A percentile compares a stretch with the other conserved stretches of the same genome.
Evolutionary conservation across 805 yeast genomes (phyloP).

Genomic region (Wickerhamomyces pijperi): DNA sequence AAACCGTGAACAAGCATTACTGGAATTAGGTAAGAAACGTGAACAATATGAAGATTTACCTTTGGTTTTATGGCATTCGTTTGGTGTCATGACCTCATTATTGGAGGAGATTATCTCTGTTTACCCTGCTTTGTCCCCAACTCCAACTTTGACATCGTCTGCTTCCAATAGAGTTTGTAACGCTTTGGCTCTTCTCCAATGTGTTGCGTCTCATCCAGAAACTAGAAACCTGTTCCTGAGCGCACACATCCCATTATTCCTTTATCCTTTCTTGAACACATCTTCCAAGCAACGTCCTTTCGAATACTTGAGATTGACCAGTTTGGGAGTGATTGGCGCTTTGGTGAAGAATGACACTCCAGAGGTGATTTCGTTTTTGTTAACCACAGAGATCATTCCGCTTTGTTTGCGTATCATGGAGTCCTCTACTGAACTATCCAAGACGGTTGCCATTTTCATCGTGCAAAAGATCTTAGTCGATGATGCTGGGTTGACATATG

Average conservation of each 20-base stretch:
- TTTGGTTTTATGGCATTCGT: conserved; percentile 86
- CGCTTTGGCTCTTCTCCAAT: conserved; percentile 87
- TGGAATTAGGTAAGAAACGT: conserved; percentile 87
- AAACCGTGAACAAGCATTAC: conserved; percentile 82
- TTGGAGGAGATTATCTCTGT: conserved; percentile 84
- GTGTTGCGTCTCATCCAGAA: conserved; percentile 92
- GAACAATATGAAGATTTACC: conserved; percentile 94
- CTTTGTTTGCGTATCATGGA: conserved; percentile 92
- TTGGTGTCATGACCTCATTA: conserved; percentile 90
- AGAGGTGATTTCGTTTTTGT: conserved; percentile 81
- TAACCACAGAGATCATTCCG: conserved; percentile 96
- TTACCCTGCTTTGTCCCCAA: conserved; percentile 77
- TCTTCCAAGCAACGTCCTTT: conserved; percentile 86
- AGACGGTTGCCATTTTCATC: conserved; percentile 94
- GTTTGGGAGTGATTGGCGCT: conserved; percentile 95
- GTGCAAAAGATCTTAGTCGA: conserved; percentile 87
- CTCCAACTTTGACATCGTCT: conserved; percentile 69
- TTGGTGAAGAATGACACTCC: conserved; percentile 92
- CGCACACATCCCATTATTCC: conserved; percentile 85
- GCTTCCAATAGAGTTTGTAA: conserved; percentile 90
- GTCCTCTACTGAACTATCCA: conserved; percentile 82
- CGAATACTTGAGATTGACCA: conserved; percentile 85
- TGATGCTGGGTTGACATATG: conserved; percentile 82
- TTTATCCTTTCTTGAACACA: conserved; percentile 90
- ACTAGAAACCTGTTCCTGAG: conserved; percentile 75